Evolutionary conservation across 164 flowering plant species (phyloP).

Genomic region (Chloranthus sessilifolius): DNA sequence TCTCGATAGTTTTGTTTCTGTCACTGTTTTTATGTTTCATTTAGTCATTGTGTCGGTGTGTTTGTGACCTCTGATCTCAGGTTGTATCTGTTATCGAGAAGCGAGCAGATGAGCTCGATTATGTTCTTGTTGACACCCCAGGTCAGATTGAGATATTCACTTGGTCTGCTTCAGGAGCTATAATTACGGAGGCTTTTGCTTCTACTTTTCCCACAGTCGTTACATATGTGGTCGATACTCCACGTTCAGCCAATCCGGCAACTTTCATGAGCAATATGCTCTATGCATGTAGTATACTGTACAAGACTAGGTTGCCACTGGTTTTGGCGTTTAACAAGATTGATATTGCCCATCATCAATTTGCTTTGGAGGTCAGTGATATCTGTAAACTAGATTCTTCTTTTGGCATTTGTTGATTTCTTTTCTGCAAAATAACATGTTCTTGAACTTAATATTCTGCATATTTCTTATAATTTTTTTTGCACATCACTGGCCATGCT

Average conservation of each 20-base stretch:
- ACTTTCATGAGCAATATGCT: constrained; percentile 99
- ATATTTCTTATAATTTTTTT: no score
- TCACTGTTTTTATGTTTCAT: no score
- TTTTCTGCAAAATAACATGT: no score
- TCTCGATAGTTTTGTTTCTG: no score
- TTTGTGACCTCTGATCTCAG: constrained; percentile 33
- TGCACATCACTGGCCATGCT: no score
- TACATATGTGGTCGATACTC: constrained; percentile 88
- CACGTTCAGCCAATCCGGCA: constrained; percentile 72
- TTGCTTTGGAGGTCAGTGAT: constrained; percentile 88
- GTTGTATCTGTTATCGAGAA: constrained; percentile 75
- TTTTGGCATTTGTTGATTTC: no score
- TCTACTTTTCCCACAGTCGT: constrained; percentile 91
- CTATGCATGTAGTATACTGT: constrained; percentile 94
- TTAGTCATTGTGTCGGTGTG: no score
- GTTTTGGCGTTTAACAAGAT: constrained; percentile 85
- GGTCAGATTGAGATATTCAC: constrained; percentile 98
- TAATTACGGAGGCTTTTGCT: constrained; percentile 96
- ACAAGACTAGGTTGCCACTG: constrained; percentile 83
- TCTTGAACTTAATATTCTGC: no score
- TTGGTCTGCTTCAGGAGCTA: constrained; percentile 98
- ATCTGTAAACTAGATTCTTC: not conserved
- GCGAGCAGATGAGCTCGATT: constrained; percentile 93
- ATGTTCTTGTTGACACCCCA: constrained; percentile 95
- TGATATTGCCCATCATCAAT: constrained; percentile 86